Base-by-base conservation (phyloP, 768 basidiomycete species). In the Exsudoporus frostii region DNA sequence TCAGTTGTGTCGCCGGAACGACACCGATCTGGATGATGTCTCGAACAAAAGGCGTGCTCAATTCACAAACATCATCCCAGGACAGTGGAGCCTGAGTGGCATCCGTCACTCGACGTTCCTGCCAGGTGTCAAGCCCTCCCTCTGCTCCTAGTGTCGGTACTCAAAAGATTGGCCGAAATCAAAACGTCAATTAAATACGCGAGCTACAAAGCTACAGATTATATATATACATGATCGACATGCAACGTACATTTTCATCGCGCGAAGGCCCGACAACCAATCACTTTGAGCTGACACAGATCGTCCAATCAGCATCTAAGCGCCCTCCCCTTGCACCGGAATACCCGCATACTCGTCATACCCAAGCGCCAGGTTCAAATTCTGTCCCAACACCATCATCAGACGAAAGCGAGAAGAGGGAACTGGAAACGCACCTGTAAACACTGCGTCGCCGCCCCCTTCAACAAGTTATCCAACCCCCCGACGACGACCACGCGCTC, bases 361-460 rank as follows among this genome's bases (percentile, higher is more conserved):
- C 8, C 93, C 93, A 32, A 97, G 78, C 3, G 90, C 85, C 47
- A 96, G 77, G 73, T 96, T 97, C 66, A 97, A 73, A 68, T 97
- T 97, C 88, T 94, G 61, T 9, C 17, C 15, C n/a, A 39, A 10
- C 17, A 22, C 3, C 29, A 37, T 15, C 40, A 8, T 58, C 36
- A 60, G 48, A 9, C n/a, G 29, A n/a, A 32, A 32, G 6, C 4
- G 36, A 9, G 2, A 25, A 30, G 17, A 24, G n/a, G 9, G 15
- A n/a, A 5, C 13, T n/a, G 29, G 13, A 5, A 36, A 72, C 85
- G 19, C 46, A 92, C 91, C 80, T 96, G 94, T 56, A 99, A 67
- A 70, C 96, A 98, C 71, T 99, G 97, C n/a, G 96, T 98, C 17
- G 97, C 97, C 45, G 97, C 97, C 7, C 97, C 97, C 71, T 99